These are phyloP conservation scores for Hymenoscyphus salicellus DNA, from an alignment of 2,329 filamentous ascomycete genomes.

Conservation along the genomic window DNA sequence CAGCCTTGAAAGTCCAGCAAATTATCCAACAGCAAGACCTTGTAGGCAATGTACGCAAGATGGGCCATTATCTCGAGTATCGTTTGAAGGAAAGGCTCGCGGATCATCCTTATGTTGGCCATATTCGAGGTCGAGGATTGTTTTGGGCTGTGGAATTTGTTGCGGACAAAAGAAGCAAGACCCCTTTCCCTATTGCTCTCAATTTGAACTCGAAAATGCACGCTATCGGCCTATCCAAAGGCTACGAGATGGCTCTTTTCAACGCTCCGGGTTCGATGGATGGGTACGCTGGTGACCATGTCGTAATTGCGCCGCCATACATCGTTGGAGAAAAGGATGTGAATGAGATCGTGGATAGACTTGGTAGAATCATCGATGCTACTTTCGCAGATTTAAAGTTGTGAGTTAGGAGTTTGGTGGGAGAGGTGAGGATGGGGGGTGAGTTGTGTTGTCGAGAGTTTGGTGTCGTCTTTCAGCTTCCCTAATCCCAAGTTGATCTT, in stretches of 20 bases:
- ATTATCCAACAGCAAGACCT: conserved; percentile 5
- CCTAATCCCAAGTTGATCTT: no score
- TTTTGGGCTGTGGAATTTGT: conserved; percentile 55
- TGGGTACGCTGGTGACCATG: conserved; percentile 54
- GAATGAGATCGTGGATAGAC: neutral
- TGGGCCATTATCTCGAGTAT: neutral
- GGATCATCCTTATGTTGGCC: conserved; percentile 36
- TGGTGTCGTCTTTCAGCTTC: no score
- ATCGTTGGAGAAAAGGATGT: conserved; percentile 33
- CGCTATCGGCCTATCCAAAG: conserved; percentile 32
- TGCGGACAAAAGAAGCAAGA: conserved; percentile 45
- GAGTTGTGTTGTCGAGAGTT: no score
- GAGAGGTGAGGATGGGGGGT: neutral
- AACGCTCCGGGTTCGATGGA: conserved; percentile 52
- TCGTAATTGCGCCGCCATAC: conserved; percentile 59
- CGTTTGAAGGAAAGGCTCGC: neutral
- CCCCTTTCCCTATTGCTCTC: conserved; percentile 41
- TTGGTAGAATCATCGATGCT: neutral
- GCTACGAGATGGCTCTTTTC: conserved; percentile 52
- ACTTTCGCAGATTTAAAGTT: neutral
- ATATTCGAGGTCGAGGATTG: conserved; percentile 56
- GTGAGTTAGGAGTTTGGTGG: neutral
- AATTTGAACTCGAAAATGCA: conserved; percentile 46
- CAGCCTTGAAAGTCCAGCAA: conserved; percentile 6
- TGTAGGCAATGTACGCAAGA: neutral